These are phyloP conservation scores for Epichloe sp. DNA, from an alignment of 2,329 filamentous ascomycete species.

Conservation along the genomic window DNA sequence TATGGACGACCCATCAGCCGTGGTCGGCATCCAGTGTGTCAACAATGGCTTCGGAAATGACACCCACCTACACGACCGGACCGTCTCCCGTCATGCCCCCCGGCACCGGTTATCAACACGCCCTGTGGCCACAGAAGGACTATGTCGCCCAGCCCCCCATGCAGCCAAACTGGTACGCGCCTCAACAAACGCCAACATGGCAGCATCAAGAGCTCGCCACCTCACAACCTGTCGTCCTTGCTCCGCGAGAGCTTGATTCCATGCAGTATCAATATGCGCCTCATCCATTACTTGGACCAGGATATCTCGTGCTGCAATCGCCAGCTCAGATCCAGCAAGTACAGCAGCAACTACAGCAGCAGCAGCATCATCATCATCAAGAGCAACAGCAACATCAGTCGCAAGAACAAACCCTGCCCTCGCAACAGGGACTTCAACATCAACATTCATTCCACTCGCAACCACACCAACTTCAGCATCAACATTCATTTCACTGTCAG, in stretches of 20 bases:
- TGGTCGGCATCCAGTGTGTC: slow-evolving; percentile 1
- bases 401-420: not conserved
- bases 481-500: slow-evolving; percentile 1
- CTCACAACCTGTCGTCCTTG: not conserved
- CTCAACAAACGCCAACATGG: slow-evolving; percentile 1
- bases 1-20: slow-evolving; percentile 5
- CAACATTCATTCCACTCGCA: not conserved
- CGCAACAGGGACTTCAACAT: not conserved
- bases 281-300: slow-evolving; percentile 5
- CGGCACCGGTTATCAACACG: slow-evolving; percentile 1
- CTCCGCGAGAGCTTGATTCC: slow-evolving; percentile 4
- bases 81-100: slow-evolving; percentile 5
- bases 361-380: not conserved
- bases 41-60: not conserved
- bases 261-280: slow-evolving; percentile 5
- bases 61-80: not conserved
- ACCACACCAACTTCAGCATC: not conserved
- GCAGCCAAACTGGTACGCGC: not conserved
- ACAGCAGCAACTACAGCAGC: slow-evolving; percentile 2
- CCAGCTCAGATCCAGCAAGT: not conserved
- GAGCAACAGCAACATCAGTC: not conserved
- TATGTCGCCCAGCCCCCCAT: not conserved
- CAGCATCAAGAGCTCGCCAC: slow-evolving; percentile 1
- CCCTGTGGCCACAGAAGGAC: not conserved
- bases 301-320: slow-evolving; percentile 6